Evolutionary conservation across 129 eudicot genomes (phyloP).

Genomic region (Logfia minima): DNA sequence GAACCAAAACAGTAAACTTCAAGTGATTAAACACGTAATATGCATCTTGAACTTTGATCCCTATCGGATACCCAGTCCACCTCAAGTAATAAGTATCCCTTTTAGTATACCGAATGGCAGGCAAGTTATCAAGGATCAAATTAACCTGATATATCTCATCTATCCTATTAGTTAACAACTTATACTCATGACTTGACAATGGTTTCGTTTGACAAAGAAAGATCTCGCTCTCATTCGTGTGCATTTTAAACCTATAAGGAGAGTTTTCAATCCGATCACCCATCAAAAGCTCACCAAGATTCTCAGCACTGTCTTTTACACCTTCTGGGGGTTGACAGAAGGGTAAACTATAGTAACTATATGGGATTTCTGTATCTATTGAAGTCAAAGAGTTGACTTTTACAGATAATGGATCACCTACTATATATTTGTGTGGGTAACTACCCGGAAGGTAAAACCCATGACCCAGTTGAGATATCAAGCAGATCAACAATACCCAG

Average conservation of each 20-base stretch:
- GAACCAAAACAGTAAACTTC: slow-evolving; percentile 64
- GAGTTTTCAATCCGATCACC: slow-evolving; percentile 78
- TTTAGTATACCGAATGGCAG: slow-evolving; percentile 60
- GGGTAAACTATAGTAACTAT: slow-evolving; percentile 65
- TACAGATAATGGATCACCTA: slow-evolving; percentile 61
- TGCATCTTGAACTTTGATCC: slow-evolving; percentile 50
- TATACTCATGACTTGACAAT: slow-evolving; percentile 53
- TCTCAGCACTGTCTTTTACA: slow-evolving; percentile 70
- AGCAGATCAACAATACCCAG: slow-evolving; percentile 52
- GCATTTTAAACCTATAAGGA: slow-evolving; percentile 62
- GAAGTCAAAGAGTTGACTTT: slow-evolving; percentile 73
- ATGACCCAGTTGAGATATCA: slow-evolving; percentile 46
- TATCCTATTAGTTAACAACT: slow-evolving; percentile 55
- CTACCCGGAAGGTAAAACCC: slow-evolving; percentile 76
- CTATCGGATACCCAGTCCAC: slow-evolving; percentile 75
- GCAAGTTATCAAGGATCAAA: slow-evolving; percentile 62
- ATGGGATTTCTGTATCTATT: slow-evolving; percentile 68
- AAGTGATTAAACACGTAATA: slow-evolving; percentile 62
- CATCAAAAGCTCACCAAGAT: slow-evolving; percentile 69
- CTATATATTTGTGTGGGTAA: slow-evolving; percentile 63
- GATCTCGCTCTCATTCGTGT: slow-evolving; percentile 52
- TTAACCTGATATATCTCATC: slow-evolving; percentile 79
- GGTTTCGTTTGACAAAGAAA: slow-evolving; percentile 62
- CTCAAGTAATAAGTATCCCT: slow-evolving; percentile 52
- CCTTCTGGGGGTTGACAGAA: slow-evolving; percentile 67